Conservation (phyloP, 2,329 filamentous ascomycete species). For the Graphilbum fragrans region DNA sequence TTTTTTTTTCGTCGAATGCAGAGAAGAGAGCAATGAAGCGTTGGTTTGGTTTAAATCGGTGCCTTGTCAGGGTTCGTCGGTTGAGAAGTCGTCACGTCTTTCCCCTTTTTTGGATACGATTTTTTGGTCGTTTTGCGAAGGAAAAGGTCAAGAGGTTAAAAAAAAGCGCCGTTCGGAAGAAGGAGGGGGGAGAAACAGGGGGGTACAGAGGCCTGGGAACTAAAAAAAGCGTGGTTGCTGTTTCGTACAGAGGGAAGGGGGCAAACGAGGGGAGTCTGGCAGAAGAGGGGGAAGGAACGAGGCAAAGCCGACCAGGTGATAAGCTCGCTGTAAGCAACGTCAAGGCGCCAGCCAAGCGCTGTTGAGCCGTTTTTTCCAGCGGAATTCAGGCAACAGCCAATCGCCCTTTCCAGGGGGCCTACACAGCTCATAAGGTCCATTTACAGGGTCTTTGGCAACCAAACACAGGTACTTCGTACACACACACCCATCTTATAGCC, state of each 20-base stretch:
- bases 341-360: neutral
- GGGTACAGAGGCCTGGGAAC: neutral
- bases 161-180: neutral
- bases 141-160: neutral
- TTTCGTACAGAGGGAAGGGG: neutral
- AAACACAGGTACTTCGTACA: too few relatives aligned
- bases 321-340: neutral
- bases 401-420: too few relatives aligned
- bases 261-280: neutral
- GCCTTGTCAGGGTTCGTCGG: neutral
- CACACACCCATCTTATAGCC: too few relatives aligned
- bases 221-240: neutral
- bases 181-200: neutral
- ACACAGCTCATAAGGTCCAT: too few relatives aligned
- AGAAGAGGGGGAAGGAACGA: slow-evolving; percentile 2
- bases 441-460: too few relatives aligned
- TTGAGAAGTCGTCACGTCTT: neutral
- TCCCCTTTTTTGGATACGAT: neutral
- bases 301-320: neutral
- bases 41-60: neutral
- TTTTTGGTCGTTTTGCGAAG: neutral
- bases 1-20: neutral
- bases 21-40: neutral
- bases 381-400: too few relatives aligned
- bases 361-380: too few relatives aligned